Conservation (phyloP, 805 yeast genomes). For the Kuraishia capsulata region DNA sequence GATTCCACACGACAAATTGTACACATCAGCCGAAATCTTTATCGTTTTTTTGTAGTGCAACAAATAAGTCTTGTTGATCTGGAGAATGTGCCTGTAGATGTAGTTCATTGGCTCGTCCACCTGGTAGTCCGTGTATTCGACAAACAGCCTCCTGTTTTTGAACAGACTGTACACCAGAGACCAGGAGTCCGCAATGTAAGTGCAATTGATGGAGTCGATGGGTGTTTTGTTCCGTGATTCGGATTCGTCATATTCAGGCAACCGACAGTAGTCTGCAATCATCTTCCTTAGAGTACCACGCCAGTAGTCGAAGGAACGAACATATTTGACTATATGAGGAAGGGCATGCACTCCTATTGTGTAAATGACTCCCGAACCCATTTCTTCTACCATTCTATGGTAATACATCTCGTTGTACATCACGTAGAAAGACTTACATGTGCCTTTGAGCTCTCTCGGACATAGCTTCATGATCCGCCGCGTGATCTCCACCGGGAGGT, state of each 20-base stretch:
- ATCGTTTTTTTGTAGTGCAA: slow-evolving; percentile 35
- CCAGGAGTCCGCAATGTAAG: slow-evolving; percentile 46
- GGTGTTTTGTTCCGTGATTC: slow-evolving; percentile 4
- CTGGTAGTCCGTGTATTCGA: slow-evolving; percentile 28
- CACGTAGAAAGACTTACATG: slow-evolving; percentile 28
- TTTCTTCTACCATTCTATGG: slow-evolving; percentile 22
- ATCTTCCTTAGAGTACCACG: slow-evolving; percentile 16
- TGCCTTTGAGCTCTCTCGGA: slow-evolving; percentile 19
- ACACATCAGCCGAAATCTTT: slow-evolving; percentile 38
- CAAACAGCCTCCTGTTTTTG: slow-evolving; percentile 42
- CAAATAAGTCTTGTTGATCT: slow-evolving; percentile 39
- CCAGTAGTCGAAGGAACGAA: slow-evolving; percentile 27
- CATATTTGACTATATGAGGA: slow-evolving; percentile 17
- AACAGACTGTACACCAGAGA: slow-evolving; percentile 39
- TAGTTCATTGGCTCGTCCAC: slow-evolving; percentile 40
- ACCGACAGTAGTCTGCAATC: slow-evolving; percentile 11
- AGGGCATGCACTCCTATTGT: slow-evolving; percentile 14
- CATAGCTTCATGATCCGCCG: slow-evolving; percentile 14
- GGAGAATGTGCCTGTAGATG: slow-evolving; percentile 33
- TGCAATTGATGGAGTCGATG: slow-evolving; percentile 9
- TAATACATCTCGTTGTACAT: slow-evolving; percentile 41
- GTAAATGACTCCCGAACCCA: slow-evolving; percentile 15
- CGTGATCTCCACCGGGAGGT: slow-evolving; percentile 21
- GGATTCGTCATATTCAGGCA: slow-evolving; percentile 12
- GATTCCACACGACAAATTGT: slow-evolving; percentile 42